Conservation (phyloP, 768 basidiomycete genomes). For the Lactifluus volemus region DNA sequence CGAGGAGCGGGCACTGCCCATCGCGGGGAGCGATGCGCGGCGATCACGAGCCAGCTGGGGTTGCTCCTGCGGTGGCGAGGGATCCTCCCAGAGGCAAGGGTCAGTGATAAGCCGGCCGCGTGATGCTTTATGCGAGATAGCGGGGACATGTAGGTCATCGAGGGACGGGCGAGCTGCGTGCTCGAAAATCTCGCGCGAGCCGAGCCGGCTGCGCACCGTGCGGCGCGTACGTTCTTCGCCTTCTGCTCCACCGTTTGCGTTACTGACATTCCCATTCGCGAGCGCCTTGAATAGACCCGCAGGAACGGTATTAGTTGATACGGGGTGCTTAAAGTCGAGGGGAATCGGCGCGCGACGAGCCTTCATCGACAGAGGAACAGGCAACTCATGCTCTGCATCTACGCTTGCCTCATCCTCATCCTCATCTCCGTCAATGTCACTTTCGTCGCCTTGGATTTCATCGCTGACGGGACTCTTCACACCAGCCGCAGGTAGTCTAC, state of each 20-base stretch:
- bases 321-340: conserved; percentile 62
- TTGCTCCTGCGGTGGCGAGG: conserved; percentile 30
- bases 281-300: conserved; percentile 82
- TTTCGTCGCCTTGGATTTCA: conserved; percentile 14
- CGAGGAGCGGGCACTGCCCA: conserved; percentile 38
- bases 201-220: conserved; percentile 65
- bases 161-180: conserved; percentile 61
- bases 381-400: conserved; percentile 24
- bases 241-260: neutral
- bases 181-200: conserved; percentile 67
- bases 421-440: conserved; percentile 19
- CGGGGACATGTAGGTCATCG: conserved; percentile 63
- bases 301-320: conserved; percentile 66
- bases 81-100: conserved; percentile 35
- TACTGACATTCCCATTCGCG: conserved; percentile 29
- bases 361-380: conserved; percentile 29
- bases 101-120: conserved; percentile 51
- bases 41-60: conserved; percentile 28
- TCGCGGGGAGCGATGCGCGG: conserved; percentile 33
- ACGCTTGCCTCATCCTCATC: conserved; percentile 9
- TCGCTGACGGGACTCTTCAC: neutral
- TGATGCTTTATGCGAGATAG: conserved; percentile 56
- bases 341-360: conserved; percentile 69
- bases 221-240: conserved; percentile 60
- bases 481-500: neutral